Evolutionary conservation across 129 eudicot species (phyloP), one percentile per base, ranked within the genome.

Genomic region (Scalesia atractyloides): DNA sequence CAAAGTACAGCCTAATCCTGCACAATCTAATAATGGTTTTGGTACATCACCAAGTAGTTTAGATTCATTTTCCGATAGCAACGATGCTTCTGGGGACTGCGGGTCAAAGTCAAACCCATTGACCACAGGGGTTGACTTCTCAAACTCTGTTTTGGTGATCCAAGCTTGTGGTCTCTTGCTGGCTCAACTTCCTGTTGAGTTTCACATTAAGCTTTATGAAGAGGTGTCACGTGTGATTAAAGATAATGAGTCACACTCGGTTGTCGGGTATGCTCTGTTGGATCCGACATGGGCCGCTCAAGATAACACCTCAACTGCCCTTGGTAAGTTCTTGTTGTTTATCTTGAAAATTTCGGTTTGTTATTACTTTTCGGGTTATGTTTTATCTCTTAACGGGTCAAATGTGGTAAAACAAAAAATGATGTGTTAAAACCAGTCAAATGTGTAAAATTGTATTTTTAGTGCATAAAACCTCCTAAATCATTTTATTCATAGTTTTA

Each of bases 231-330:
- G 86, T 73, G 82, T 91, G 59, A 82, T 91, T 14, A 91, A 88
- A 64, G 95, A 77, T 43, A 58, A 75, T 60, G 89, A 83, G 73
- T 81, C 83, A 16, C 90, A 87, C 52, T 87, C 97, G 14, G 89
- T 89, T 54, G 92, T 89, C 66, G 86, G 88, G 73, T 89, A 83
- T 77, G 89, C 89, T 68, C 77, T 91, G 75, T 70, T 89, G 66
- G 97, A 92, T 82, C 96, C 96, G 24, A 84, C 96, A 48, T 85
- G 89, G 89, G 96, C 94, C 69, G 89, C 91, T 48, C 96, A 92
- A 79, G 96, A 92, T 49, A 86, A 92, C 63, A 92, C 97, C 44
- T 86, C 91, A 8, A 88, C 94, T 26, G 85, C 86, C 49, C 80
- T 89, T 58, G 97, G 97, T 92, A 84, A 58, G 76, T 57, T 49